Evolutionary conservation across 228 moss, liverwort and hornwort genomes (phyloP).

Genomic region (Sphagnum fallax): DNA sequence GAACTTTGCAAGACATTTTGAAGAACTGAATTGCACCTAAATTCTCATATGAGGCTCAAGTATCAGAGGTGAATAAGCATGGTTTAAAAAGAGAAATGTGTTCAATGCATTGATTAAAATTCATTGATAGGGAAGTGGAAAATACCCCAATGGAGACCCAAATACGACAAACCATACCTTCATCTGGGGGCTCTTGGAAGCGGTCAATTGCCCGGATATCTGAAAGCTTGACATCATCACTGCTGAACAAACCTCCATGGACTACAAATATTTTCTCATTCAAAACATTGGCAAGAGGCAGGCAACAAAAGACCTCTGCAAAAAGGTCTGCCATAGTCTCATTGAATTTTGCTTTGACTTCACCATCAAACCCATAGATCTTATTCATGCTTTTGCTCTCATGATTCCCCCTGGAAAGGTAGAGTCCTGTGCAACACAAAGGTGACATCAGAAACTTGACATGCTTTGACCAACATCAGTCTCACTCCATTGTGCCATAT

Average conservation of each 20-base stretch:
- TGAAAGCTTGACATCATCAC: conserved; percentile 81
- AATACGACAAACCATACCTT: conserved; percentile 34
- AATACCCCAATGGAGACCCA: no score
- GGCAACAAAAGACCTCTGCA: conserved; percentile 90
- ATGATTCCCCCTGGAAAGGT: conserved; percentile 92
- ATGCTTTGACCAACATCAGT: no score
- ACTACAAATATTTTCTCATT: conserved; percentile 92
- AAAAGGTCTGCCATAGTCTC: conserved; percentile 90
- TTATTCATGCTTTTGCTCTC: conserved; percentile 99
- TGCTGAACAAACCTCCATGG: conserved; percentile 96
- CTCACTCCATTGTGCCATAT: no score
- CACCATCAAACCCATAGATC: conserved; percentile 97
- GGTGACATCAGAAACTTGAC: no score
- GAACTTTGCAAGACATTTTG: no score
- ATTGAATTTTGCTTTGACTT: conserved; percentile 91
- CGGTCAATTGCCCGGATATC: conserved; percentile 86
- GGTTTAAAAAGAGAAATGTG: no score
- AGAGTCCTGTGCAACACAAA: conserved; percentile 47
- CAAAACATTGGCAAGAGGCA: conserved; percentile 86
- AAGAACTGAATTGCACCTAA: no score
- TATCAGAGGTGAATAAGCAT: no score
- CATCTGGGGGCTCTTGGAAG: conserved; percentile 97
- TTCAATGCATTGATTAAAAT: no score
- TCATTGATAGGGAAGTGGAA: no score
- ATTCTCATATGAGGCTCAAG: no score